phyloP scores from a whole-genome alignment of 2,329 filamentous ascomycete genomes.

The Ustulina deusta region DNA sequence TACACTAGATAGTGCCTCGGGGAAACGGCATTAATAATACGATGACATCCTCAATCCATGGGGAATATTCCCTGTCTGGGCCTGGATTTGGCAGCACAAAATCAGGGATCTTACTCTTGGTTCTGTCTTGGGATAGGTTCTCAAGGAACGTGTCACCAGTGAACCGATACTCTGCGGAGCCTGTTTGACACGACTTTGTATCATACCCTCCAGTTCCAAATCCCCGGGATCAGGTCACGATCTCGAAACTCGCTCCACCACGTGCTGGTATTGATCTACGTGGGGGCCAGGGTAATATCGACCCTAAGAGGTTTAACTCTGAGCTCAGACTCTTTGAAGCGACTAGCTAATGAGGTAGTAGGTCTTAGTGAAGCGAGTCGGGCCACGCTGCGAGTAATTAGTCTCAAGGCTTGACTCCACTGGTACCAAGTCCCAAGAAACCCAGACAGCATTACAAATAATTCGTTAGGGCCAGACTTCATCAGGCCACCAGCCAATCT shows the following conservation, averaged over 20 bases:
- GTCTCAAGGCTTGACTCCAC: background rate
- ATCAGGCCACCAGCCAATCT: background rate
- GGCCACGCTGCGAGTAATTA: conserved; percentile 9
- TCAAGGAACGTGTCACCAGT: background rate
- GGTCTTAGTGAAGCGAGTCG: conserved; percentile 9
- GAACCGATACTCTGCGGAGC: no score
- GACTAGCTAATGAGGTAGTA: conserved; percentile 7
- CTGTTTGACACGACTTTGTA: conserved; percentile 3
- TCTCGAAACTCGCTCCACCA: conserved; percentile 3
- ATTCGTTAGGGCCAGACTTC: background rate
- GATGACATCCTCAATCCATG: background rate
- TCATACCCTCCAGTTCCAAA: conserved; percentile 27
- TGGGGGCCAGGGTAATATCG: background rate
- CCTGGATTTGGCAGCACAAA: background rate
- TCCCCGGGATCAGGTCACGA: conserved; percentile 22
- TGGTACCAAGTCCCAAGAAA: no score
- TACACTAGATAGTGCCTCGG: background rate
- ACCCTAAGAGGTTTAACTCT: background rate
- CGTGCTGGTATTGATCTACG: background rate
- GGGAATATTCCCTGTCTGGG: no score
- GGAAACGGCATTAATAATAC: background rate
- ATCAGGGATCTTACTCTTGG: background rate
- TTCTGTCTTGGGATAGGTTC: no score
- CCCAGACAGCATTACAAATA: background rate
- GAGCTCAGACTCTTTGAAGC: background rate